These are phyloP conservation scores for Hyphodiscus sp. DNA, from an alignment of 2,329 filamentous ascomycete genomes.

Conservation along the genomic window DNA sequence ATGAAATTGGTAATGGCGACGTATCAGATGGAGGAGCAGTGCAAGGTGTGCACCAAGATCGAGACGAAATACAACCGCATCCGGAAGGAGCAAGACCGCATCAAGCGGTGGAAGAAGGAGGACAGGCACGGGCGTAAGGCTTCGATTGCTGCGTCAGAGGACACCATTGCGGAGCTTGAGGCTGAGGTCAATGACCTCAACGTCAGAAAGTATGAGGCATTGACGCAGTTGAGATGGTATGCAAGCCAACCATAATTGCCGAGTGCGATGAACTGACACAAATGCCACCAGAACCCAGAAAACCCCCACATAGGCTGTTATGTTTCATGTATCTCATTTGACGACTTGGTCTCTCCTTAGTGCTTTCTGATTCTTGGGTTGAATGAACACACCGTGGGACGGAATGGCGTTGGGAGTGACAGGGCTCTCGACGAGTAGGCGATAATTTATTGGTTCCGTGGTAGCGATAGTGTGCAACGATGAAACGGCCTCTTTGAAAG, in stretches of 20 bases:
- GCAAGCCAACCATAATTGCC: constrained; percentile 2
- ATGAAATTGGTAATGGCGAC: constrained; percentile 83
- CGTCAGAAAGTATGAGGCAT: constrained; percentile 2
- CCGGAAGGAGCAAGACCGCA: constrained; percentile 66
- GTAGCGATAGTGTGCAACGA: constrained; percentile 23
- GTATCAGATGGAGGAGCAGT: constrained; percentile 51
- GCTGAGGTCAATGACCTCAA: constrained; percentile 49
- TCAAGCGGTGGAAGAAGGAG: constrained; percentile 69
- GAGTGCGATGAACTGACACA: constrained; percentile 1
- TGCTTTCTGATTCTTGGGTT: constrained; percentile 4
- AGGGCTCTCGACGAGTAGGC: constrained; percentile 14
- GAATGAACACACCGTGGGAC: constrained; percentile 2
- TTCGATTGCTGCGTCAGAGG: constrained; percentile 64
- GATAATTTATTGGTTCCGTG: constrained; percentile 10
- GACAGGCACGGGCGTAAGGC: constrained; percentile 47
- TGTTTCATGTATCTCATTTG: constrained; percentile 1
- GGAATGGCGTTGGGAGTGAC: constrained; percentile 12
- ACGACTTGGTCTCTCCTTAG: not conserved
- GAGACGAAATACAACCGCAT: constrained; percentile 75
- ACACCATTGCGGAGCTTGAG: constrained; percentile 61
- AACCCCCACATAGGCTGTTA: not conserved
- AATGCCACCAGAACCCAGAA: not conserved
- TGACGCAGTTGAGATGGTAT: constrained; percentile 2
- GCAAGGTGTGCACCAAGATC: constrained; percentile 83
- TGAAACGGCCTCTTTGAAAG: constrained; percentile 20